Evolutionary conservation across 2,329 filamentous ascomycete genomes (phyloP).

Genomic region (Aspergillus carbonarius): DNA sequence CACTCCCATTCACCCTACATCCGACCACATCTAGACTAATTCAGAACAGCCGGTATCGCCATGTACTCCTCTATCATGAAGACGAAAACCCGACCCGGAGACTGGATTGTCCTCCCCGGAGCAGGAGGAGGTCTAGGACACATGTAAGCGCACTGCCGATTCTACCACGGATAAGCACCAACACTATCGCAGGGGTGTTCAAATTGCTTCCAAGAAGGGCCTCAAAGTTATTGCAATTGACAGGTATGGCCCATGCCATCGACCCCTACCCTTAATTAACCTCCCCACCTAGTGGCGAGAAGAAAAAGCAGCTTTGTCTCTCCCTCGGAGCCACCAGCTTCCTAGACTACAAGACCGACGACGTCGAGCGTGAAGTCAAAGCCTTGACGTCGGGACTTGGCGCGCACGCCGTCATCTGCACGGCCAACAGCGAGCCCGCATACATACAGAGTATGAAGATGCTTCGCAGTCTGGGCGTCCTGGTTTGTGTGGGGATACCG

Average conservation of each 20-base stretch:
- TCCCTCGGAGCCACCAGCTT: constrained; percentile 35
- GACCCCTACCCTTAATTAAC: not conserved
- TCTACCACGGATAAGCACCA: not conserved
- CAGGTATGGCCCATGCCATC: constrained; percentile 21
- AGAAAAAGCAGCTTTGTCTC: constrained; percentile 35
- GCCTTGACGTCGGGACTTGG: constrained; percentile 43
- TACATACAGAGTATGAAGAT: constrained; percentile 47
- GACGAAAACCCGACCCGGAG: constrained; percentile 33
- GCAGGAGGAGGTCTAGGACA: constrained; percentile 42
- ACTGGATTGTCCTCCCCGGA: constrained; percentile 38
- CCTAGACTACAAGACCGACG: constrained; percentile 36
- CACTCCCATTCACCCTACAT: not conserved
- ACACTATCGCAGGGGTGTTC: constrained; percentile 31
- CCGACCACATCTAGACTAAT: not conserved
- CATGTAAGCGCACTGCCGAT: constrained; percentile 27
- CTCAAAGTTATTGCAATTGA: constrained; percentile 41
- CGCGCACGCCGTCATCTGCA: constrained; percentile 49
- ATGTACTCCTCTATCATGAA: constrained; percentile 43
- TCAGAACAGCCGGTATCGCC: constrained; percentile 34
- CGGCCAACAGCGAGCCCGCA: constrained; percentile 46
- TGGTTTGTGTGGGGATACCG: constrained; percentile 50
- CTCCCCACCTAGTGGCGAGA: constrained; percentile 27
- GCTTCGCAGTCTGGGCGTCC: constrained; percentile 46
- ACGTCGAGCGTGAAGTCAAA: constrained; percentile 42
- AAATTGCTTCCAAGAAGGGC: constrained; percentile 38